Evolutionary conservation across 2,329 filamentous ascomycete species (phyloP), one percentile per base, ranked within the genome.

Genomic region (Albifimbria verrucaria): DNA sequence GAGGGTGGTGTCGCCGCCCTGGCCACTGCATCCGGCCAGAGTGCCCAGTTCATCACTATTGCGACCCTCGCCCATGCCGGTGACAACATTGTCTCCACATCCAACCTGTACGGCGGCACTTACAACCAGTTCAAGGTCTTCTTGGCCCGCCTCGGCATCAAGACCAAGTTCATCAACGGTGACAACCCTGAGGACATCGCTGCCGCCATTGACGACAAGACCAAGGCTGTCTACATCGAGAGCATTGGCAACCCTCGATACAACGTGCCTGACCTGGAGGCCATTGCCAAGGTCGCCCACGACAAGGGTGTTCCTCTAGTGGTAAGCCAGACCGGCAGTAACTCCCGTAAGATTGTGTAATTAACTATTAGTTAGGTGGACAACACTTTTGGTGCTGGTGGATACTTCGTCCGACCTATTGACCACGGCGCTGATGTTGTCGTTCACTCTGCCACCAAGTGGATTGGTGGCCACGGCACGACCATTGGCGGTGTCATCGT

Each of bases 111-210:
- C 73, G 92, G 92, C 59, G 92, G 92, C 69, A 97, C 93, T 17
- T 97, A 96, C 79, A 97, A 97, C 76, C 93, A 97, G 77, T 85
- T 97, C 76, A 97, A 97, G 76, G 92, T 97, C 45, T 82, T 91
- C 60, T 79, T 97, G 52, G 88, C 91, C 7, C 85, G 92, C n/a
- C 75, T 96, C 45, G 93, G 93, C 56, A 92, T 97, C 67, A 78
- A 78, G 42, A 94, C 91, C 66, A 96, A 92, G 76, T 97, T 97
- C 63, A 82, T 96, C 65, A 79, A 86, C 52, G 90, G 90, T 44
- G 92, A 96, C 72, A 85, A 85, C 54, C 77, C 89, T 15, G 87
- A 87, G 61, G 90, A 92, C 64, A 88, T 97, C 65, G 87, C 83
- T 36, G 84, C 85, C 46, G 85, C 86, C 51, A 97, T 97, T 67